Evolutionary conservation across 805 yeast species (phyloP), one percentile per base, ranked within the genome.

Genomic region (Lachancea fermentati): DNA sequence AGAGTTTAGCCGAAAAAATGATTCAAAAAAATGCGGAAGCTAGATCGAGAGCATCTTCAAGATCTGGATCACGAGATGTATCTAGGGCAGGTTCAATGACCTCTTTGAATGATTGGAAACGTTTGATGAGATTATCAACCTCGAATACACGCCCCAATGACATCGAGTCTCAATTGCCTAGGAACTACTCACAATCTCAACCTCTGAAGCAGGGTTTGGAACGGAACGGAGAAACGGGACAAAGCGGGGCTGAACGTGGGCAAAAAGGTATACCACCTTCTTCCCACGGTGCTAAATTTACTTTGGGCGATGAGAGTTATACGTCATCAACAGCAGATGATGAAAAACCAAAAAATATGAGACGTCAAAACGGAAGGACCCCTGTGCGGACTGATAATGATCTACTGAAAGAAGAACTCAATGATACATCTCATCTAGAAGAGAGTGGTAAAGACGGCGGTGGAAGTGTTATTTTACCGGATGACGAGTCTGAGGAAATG

Each of bases 21-120:
- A 37, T 41, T 13, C 48, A 45, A 13, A 48, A 41, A 34, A 47
- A 39, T 12, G 24, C 34, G 18, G 51, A 46, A 11, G 47, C 41
- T 13, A 43, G 34, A 25, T 48, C 49, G 5, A 39, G 44, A 13
- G 42, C 43, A 2, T 48, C 51, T 5, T 47, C 51, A 25, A 41
- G 34, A 12, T 34, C 45, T 4, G 44, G 36, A 5, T 48, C 51
- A 7, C 17, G 39, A 9, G 42, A 44, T 29, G 38, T 39, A 18
- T 48, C 51, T 6, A 36, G 49, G 6, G 29, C 46, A 16, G 48
- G 48, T 7, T 48, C 51, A 8, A 31, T 34, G 43, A 41, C 51
- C 9, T 48, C 51, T 4, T 18, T 46, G 5, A 48, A 41, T 29
- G 49, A 45, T 22, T 48, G 51, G 51, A 43, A 42, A 28, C 37